Evolutionary conservation across 148 eudicot species (phyloP).

Genomic region (Spergularia bocconei): DNA sequence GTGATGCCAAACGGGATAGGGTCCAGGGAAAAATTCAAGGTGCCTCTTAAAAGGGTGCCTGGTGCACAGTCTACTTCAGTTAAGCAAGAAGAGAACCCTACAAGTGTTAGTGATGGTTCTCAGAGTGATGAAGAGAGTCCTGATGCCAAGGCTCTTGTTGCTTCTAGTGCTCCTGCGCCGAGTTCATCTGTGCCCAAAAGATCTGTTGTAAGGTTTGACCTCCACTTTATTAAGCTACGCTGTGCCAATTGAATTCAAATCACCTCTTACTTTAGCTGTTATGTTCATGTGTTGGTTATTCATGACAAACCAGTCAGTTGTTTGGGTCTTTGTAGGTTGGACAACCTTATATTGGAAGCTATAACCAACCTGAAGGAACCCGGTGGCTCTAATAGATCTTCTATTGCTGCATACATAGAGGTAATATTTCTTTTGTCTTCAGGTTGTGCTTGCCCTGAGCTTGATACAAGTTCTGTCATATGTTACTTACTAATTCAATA

Average conservation of each 20-base stretch:
- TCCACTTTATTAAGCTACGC: not conserved
- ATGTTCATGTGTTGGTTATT: conserved; percentile 5
- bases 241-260: not conserved
- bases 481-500: not conserved
- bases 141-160: conserved; percentile 46
- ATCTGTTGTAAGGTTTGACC: conserved; percentile 78
- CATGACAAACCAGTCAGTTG: conserved; percentile 4
- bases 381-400: conserved; percentile 86
- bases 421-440: conserved; percentile 35
- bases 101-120: conserved; percentile 38
- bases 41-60: conserved; percentile 66
- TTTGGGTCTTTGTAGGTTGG: conserved; percentile 58
- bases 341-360: conserved; percentile 91
- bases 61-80: conserved; percentile 32
- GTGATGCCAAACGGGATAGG: conserved; percentile 81
- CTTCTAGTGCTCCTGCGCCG: conserved; percentile 51
- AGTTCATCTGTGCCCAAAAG: conserved; percentile 56
- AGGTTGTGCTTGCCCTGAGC: not conserved
- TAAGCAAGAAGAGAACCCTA: conserved; percentile 61
- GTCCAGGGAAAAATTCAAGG: conserved; percentile 75
- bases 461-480: not conserved
- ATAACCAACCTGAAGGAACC: conserved; percentile 85
- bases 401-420: conserved; percentile 93
- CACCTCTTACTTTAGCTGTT: not conserved
- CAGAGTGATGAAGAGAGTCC: conserved; percentile 72